Conservation (phyloP, 2,329 filamentous ascomycete genomes). For the Aspergillus eucalypticola region DNA sequence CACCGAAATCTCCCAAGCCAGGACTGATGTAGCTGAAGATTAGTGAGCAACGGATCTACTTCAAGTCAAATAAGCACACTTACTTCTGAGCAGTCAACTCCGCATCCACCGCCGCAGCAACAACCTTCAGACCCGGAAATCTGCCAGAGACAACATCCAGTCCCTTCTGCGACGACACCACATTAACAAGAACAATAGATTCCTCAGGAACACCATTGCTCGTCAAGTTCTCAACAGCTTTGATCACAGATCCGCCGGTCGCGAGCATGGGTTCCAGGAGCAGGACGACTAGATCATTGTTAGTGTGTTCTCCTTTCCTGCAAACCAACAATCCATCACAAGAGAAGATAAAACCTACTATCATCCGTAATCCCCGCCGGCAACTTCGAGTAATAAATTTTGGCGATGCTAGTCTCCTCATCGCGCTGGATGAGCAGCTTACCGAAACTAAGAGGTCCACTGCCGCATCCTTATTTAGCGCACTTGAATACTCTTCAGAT, state of each 20-base stretch:
- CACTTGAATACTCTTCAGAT: background rate
- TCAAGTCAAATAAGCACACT: background rate
- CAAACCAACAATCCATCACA: background rate
- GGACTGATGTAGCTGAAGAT: slow-evolving; percentile 36
- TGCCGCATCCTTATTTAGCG: background rate
- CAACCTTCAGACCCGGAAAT: slow-evolving; percentile 27
- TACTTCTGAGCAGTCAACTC: slow-evolving; percentile 20
- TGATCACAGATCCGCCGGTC: slow-evolving; percentile 21
- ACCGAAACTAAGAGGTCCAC: slow-evolving; percentile 33
- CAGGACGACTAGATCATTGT: slow-evolving; percentile 12
- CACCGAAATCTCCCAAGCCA: slow-evolving; percentile 42
- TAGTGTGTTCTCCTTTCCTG: background rate
- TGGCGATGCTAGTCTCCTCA: slow-evolving; percentile 31
- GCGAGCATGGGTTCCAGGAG: slow-evolving; percentile 25
- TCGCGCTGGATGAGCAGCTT: slow-evolving; percentile 38
- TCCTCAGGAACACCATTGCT: slow-evolving; percentile 22
- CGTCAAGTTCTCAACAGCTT: slow-evolving; percentile 17
- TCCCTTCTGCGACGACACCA: slow-evolving; percentile 29
- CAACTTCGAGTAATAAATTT: slow-evolving; percentile 34
- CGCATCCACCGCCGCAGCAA: slow-evolving; percentile 22
- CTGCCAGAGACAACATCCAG: slow-evolving; percentile 19
- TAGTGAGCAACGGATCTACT: background rate
- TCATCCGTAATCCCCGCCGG: slow-evolving; percentile 23
- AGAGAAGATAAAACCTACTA: slow-evolving; percentile 16
- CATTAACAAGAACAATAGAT: slow-evolving; percentile 33